These are phyloP conservation scores for Solanum etuberosum DNA, from an alignment of 257 asterid genomes.

Conservation along the genomic window DNA sequence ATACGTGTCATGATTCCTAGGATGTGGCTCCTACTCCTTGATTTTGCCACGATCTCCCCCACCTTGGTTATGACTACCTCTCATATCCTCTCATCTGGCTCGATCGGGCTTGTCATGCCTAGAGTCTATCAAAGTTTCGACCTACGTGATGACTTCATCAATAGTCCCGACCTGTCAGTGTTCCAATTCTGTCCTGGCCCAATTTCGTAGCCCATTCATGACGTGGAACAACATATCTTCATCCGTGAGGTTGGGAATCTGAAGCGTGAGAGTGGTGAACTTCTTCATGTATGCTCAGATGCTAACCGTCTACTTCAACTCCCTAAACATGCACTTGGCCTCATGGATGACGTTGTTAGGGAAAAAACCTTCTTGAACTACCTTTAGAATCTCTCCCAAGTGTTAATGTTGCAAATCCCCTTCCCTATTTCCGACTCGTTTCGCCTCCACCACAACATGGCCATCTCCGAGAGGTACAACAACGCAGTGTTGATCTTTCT, in stretches of 20 bases:
- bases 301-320: not conserved
- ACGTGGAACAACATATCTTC: not conserved
- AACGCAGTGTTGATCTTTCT: not conserved
- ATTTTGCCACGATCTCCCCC: not conserved
- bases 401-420: not conserved
- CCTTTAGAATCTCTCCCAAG: too few species aligned
- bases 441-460: not conserved
- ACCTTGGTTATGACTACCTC: not conserved
- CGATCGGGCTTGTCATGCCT: not conserved
- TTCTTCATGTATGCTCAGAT: not conserved
- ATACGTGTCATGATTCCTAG: not conserved
- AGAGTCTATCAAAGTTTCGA: too few species aligned
- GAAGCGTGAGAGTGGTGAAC: not conserved
- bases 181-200: not conserved
- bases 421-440: too few species aligned
- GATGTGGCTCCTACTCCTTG: not conserved
- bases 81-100: not conserved
- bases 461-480: not conserved
- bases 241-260: not conserved
- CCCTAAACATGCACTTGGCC: not conserved
- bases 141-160: not conserved
- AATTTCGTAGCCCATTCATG: accelerated
- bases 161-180: not conserved
- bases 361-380: not conserved
- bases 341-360: not conserved